A percentile compares a stretch with the other conserved stretches of the same genome.
phyloP scores from a whole-genome alignment of 257 asterid species.

The Solanum lignicaule region DNA sequence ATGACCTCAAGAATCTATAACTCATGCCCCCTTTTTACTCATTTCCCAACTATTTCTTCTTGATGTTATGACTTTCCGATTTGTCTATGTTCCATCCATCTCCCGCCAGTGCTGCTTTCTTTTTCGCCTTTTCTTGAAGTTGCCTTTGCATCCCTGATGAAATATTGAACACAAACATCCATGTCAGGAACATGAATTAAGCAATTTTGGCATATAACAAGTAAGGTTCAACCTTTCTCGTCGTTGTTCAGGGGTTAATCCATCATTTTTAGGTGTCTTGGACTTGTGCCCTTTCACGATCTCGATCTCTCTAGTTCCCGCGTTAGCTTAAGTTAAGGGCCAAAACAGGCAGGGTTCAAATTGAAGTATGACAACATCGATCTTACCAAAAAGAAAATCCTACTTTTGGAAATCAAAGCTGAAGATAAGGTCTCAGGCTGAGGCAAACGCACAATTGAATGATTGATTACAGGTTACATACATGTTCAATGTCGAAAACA shows the following conservation, averaged over 20 bases:
- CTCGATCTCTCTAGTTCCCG: slow-evolving; percentile 77
- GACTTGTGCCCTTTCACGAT: slow-evolving; percentile 77
- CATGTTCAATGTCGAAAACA: background rate
- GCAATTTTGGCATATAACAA: background rate
- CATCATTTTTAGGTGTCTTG: slow-evolving; percentile 42
- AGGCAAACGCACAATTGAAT: background rate
- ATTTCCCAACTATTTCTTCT: slow-evolving; percentile 28
- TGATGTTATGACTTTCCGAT: slow-evolving; percentile 9
- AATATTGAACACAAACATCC: background rate
- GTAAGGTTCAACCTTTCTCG: slow-evolving; percentile 41
- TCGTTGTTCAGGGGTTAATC: slow-evolving; percentile 82
- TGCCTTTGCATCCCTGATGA: slow-evolving; percentile 70
- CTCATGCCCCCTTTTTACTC: background rate
- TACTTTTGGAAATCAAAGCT: background rate
- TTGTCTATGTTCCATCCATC: slow-evolving; percentile 13
- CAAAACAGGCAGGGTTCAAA: slow-evolving; percentile 1
- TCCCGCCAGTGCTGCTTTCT: slow-evolving; percentile 45
- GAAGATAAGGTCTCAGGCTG: background rate
- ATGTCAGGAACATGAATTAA: background rate
- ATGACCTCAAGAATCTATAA: slow-evolving; percentile 6
- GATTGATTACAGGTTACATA: background rate
- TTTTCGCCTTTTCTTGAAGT: slow-evolving; percentile 58
- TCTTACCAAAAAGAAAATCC: background rate
- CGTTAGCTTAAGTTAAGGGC: slow-evolving; percentile 56
- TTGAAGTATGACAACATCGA: background rate